Base-by-base conservation (phyloP, 371 early-diverging fungal species). In the Haplosporangium sp. region DNA sequence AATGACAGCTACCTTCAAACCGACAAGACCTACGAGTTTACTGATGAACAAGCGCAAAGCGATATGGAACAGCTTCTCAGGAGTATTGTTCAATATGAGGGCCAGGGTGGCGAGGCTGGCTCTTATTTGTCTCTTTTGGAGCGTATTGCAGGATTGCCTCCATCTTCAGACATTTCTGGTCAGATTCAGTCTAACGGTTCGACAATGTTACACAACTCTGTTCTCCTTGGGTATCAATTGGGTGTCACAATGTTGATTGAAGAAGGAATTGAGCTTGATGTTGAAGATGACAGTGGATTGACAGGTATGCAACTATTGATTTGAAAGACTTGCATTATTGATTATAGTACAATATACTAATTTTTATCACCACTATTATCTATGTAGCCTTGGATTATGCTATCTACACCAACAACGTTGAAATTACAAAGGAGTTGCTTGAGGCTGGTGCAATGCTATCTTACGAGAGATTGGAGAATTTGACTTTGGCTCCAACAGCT, bases 1-100 rank as follows among this genome's bases (percentile, higher is more conserved):
- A 71, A 71, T 48, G 76, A 71, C 47, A 63, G 44, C 15, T 76
- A 63, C 63, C n/a, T 71, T 19, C 63, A 63, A 11, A 71, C 76
- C 5, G 76, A 76, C 56, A 71, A 76, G 68, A 76, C 76, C 1
- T 76, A 71, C 42, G 76, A 76, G 68, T 76, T 76, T 55, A 76
- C 76, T 38, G 76, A 76, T n/a, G 76, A 76, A 47, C 76, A 76
- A 59, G 76, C 76, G 2, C 76, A 76, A 57, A 76, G 76, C 39
- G 76, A 76, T 35, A 71, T 76, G 68, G 76, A 76, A 45, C 76
- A 76, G 61, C 53, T 76, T 44, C 55, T 76, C 67, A 67, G 76
- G 39, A 75, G 65, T 38, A 11, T 75, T 55, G 67, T 76, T 19
- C 71, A 77, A 63, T 69, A 77, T 42, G 55, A 34, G 15, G 65